phyloP scores from a whole-genome alignment of 2,329 filamentous ascomycete genomes.

The Exophiala sp. region DNA sequence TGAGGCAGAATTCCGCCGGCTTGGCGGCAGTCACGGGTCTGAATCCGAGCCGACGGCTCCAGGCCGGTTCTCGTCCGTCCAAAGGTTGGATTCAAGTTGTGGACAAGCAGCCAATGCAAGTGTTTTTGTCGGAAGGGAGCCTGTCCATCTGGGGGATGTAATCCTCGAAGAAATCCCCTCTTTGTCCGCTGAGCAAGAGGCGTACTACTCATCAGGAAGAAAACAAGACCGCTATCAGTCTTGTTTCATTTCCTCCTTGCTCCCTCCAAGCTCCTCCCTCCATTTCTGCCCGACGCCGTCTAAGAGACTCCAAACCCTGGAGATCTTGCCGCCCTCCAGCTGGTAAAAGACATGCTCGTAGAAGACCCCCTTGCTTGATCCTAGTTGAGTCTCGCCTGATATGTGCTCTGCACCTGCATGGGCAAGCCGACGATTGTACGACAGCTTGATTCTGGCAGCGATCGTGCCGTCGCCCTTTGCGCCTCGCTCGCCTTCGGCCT shows the following conservation, averaged over 20 bases:
- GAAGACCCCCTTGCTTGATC: slow-evolving; percentile 8
- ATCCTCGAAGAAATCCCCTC: too few species aligned
- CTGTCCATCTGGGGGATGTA: too few species aligned
- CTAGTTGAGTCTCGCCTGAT: not conserved
- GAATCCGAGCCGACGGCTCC: too few species aligned
- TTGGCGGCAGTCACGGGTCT: too few species aligned
- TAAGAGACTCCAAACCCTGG: slow-evolving; percentile 17
- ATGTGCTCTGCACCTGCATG: not conserved
- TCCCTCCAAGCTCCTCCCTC: not conserved
- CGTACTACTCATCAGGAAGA: too few species aligned
- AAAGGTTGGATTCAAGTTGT: too few species aligned
- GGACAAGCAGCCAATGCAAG: too few species aligned
- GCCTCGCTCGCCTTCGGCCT: not conserved
- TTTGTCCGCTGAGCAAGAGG: too few species aligned
- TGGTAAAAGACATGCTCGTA: slow-evolving; percentile 20
- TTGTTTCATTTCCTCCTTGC: not conserved
- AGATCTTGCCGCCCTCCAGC: slow-evolving; percentile 17
- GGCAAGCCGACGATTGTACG: not conserved
- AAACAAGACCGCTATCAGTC: too few species aligned
- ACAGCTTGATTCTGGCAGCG: slow-evolving; percentile 15
- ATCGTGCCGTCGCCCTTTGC: slow-evolving; percentile 4
- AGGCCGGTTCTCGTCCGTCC: too few species aligned
- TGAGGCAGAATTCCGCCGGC: too few species aligned
- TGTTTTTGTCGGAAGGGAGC: too few species aligned
- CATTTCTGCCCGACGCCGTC: slow-evolving; percentile 16